A percentile compares a stretch with the other conserved stretches of the same genome.
Conservation (phyloP, 768 basidiomycete genomes). For the Lactarius sp. region DNA sequence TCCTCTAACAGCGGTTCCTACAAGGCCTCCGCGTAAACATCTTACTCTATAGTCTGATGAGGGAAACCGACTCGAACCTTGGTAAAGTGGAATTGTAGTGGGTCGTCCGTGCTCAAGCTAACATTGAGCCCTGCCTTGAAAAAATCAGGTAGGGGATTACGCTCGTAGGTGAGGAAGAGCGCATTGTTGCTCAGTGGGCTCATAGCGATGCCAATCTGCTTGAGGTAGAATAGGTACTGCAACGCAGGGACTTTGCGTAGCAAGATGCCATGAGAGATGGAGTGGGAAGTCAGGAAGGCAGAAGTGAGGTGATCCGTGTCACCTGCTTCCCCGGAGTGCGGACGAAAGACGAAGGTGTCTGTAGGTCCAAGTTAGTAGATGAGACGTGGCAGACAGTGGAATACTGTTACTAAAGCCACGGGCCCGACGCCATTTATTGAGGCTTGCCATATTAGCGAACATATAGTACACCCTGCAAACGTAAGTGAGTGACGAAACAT, state of each 20-base stretch:
- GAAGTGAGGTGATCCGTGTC: constrained; percentile 97
- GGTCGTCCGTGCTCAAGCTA: constrained; percentile 93
- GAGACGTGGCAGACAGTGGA: not conserved
- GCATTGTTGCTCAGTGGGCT: constrained; percentile 98
- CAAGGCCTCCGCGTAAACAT: not conserved
- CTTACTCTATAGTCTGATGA: not conserved
- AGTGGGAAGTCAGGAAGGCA: constrained; percentile 93
- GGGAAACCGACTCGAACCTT: constrained; percentile 49
- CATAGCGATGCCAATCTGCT: constrained; percentile 98
- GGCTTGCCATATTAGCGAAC: constrained; percentile 91
- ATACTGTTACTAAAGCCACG: constrained; percentile 82
- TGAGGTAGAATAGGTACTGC: constrained; percentile 96
- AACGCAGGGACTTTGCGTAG: constrained; percentile 96
- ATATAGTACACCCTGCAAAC: constrained; percentile 85
- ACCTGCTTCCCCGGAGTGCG: constrained; percentile 96
- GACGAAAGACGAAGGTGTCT: constrained; percentile 97
- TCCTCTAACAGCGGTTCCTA: constrained; percentile 95
- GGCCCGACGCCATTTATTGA: constrained; percentile 86
- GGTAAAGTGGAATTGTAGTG: constrained; percentile 96
- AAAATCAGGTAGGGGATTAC: constrained; percentile 95
- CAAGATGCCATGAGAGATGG: constrained; percentile 98
- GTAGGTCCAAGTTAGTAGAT: constrained; percentile 13
- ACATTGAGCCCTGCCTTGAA: constrained; percentile 96
- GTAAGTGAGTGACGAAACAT: constrained; percentile 11
- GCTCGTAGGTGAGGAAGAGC: constrained; percentile 91